These are phyloP conservation scores for Aspergillus nidulans DNA, from an alignment of 495 filamentous ascomycete species.

Conservation along the genomic window DNA sequence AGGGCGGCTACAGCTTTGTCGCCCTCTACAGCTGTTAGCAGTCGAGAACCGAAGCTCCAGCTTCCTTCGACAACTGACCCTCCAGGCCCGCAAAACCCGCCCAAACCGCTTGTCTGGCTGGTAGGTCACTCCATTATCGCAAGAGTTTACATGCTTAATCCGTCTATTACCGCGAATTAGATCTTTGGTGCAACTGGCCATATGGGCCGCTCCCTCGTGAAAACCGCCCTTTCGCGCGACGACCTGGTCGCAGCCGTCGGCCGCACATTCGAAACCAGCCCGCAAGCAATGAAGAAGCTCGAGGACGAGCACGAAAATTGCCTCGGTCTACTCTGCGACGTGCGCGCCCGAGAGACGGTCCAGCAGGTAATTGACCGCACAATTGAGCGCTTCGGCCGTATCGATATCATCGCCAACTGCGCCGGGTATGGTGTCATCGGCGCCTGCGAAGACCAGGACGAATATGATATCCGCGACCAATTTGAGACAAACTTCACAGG, in stretches of 20 bases:
- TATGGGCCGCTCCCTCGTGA: conserved; percentile 87
- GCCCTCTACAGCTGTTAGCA: conserved; percentile 22
- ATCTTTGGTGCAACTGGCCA: conserved; percentile 95
- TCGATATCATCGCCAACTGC: conserved; percentile 90
- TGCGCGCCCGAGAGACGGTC: conserved; percentile 76
- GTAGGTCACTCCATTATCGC: conserved; percentile 38
- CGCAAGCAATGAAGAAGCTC: conserved; percentile 59
- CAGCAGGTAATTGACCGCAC: conserved; percentile 62
- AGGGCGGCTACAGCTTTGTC: conserved; percentile 17
- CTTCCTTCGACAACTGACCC: conserved; percentile 78
- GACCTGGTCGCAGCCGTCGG: conserved; percentile 90
- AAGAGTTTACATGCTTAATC: background rate
- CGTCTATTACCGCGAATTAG: conserved; percentile 32
- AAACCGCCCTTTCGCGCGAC: conserved; percentile 69
- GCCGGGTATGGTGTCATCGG: conserved; percentile 91
- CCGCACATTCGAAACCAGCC: conserved; percentile 72
- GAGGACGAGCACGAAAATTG: conserved; percentile 56
- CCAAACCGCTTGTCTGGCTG: conserved; percentile 76
- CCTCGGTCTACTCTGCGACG: conserved; percentile 81
- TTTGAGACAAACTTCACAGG: conserved; percentile 98
- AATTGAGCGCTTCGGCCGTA: conserved; percentile 68
- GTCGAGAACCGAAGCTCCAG: conserved; percentile 43
- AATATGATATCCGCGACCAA: conserved; percentile 89
- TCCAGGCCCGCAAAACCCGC: conserved; percentile 64
- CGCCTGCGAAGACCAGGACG: conserved; percentile 94